Evolutionary conservation across 2,329 filamentous ascomycete genomes (phyloP).

Genomic region (Aspergillus sergii): DNA sequence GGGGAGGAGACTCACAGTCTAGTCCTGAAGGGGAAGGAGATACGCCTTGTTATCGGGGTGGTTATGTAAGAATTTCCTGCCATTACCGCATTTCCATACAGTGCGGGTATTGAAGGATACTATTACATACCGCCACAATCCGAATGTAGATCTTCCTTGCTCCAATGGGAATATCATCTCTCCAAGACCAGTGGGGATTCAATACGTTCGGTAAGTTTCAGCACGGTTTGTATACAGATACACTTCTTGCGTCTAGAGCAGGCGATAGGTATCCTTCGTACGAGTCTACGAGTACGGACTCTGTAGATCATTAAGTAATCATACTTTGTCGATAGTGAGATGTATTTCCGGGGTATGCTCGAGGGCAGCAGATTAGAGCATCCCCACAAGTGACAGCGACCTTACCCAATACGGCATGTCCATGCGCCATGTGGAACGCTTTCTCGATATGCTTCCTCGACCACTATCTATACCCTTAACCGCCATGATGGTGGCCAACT

Average conservation of each 20-base stretch:
- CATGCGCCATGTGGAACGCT: constrained; percentile 21
- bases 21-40: constrained; percentile 25
- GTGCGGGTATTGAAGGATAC: too few species aligned
- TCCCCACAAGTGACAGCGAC: not conserved
- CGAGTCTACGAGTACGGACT: too few species aligned
- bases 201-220: not conserved
- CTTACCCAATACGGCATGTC: constrained; percentile 32
- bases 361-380: not conserved
- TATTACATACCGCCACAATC: too few species aligned
- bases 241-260: not conserved
- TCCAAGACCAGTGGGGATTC: too few species aligned
- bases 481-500: not conserved
- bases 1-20: constrained; percentile 8
- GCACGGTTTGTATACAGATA: not conserved
- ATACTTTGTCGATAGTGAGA: too few species aligned
- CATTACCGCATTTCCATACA: not conserved
- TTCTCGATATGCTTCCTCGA: not conserved
- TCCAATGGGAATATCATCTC: too few species aligned
- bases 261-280: too few species aligned
- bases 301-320: too few species aligned
- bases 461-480: not conserved
- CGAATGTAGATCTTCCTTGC: too few species aligned
- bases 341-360: constrained; percentile 5
- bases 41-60: constrained; percentile 17
- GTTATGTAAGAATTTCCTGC: constrained; percentile 6